These are phyloP conservation scores for Scheffersomyces stambukii DNA, from an alignment of 1,139 yeast species.

Conservation along the genomic window DNA sequence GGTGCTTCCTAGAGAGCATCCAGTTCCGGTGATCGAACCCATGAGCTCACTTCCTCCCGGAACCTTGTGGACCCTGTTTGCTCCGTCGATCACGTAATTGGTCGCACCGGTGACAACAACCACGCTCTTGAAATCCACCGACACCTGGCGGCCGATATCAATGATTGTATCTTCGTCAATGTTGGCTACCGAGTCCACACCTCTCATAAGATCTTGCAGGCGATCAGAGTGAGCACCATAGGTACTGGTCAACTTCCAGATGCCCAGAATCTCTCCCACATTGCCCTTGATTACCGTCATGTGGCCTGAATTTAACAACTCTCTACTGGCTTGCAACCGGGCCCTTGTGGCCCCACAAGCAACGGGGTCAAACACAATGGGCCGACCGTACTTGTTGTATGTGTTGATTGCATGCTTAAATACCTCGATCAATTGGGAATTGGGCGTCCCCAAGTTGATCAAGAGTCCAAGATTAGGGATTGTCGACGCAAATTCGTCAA, in stretches of 20 bases:
- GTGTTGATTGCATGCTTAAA: slow-evolving; percentile 51
- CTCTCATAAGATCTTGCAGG: slow-evolving; percentile 73
- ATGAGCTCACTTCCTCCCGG: slow-evolving; percentile 64
- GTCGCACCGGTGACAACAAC: slow-evolving; percentile 62
- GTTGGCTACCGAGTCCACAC: slow-evolving; percentile 61
- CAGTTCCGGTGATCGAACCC: slow-evolving; percentile 83
- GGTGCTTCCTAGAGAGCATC: slow-evolving; percentile 78
- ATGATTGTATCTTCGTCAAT: slow-evolving; percentile 25
- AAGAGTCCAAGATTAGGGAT: slow-evolving; percentile 54
- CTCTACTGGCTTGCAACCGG: slow-evolving; percentile 46
- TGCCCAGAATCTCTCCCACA: slow-evolving; percentile 67
- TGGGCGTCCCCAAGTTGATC: slow-evolving; percentile 76
- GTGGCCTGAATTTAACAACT: slow-evolving; percentile 54
- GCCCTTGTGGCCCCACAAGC: slow-evolving; percentile 80
- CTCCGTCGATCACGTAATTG: slow-evolving; percentile 25
- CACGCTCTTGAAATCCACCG: slow-evolving; percentile 51
- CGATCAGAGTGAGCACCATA: slow-evolving; percentile 18
- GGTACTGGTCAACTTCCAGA: slow-evolving; percentile 28
- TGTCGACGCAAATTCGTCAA: slow-evolving; percentile 55
- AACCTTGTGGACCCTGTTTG: slow-evolving; percentile 16
- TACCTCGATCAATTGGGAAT: slow-evolving; percentile 36
- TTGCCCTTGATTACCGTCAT: slow-evolving; percentile 81
- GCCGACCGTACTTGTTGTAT: slow-evolving; percentile 56
- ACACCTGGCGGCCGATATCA: slow-evolving; percentile 47
- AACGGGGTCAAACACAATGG: slow-evolving; percentile 84